Evolutionary conservation across 768 basidiomycete genomes (phyloP).

Genomic region (Gautieria morchelliformis): DNA sequence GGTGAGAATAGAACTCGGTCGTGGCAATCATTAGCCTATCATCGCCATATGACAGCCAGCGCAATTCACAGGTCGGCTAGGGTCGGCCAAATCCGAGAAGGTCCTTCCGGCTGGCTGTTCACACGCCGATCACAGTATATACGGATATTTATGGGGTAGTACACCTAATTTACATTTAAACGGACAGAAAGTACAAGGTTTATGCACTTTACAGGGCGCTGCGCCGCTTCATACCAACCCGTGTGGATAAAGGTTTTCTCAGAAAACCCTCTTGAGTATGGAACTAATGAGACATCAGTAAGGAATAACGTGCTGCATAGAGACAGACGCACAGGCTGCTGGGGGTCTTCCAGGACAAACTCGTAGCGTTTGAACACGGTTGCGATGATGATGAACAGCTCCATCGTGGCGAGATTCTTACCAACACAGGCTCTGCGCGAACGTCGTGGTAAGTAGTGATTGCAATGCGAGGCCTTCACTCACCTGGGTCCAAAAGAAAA

Average conservation of each 20-base stretch:
- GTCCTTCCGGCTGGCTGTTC: too few species aligned
- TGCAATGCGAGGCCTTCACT: constrained; percentile 12
- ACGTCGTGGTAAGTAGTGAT: not conserved
- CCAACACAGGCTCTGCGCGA: constrained; percentile 67
- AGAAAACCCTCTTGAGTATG: constrained; percentile 80
- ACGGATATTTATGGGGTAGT: too few species aligned
- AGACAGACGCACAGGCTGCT: constrained; percentile 37
- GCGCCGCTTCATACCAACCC: constrained; percentile 63
- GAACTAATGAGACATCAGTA: constrained; percentile 32
- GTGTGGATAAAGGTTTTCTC: constrained; percentile 68
- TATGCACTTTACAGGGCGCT: constrained; percentile 21
- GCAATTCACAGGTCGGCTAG: too few species aligned
- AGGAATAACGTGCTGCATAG: constrained; percentile 8
- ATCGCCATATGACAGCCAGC: too few species aligned
- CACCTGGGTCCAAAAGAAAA: constrained; percentile 78
- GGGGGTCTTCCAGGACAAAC: constrained; percentile 54
- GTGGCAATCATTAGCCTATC: too few species aligned
- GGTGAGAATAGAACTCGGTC: too few species aligned
- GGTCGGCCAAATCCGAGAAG: too few species aligned
- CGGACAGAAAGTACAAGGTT: not conserved
- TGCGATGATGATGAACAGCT: constrained; percentile 72
- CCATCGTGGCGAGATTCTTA: constrained; percentile 70
- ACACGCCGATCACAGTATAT: too few species aligned
- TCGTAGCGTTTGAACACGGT: constrained; percentile 71
- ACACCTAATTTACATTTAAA: not conserved